phyloP scores from a whole-genome alignment of 2,329 filamentous ascomycete genomes.

The Hortaea werneckii region DNA sequence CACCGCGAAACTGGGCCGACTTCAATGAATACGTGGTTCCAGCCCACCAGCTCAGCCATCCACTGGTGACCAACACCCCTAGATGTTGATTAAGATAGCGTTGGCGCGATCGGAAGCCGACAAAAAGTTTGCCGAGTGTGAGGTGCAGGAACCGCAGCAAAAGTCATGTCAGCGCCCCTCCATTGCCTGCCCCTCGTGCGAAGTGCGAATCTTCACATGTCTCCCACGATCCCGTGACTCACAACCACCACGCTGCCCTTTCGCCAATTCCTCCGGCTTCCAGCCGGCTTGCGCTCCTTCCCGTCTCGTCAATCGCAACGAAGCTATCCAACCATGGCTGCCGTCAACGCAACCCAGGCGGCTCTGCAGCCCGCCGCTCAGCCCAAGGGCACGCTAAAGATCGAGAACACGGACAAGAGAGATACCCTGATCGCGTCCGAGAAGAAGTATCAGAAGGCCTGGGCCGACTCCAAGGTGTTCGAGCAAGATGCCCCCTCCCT shows the following conservation, averaged over 20 bases:
- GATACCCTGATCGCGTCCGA: constrained; percentile 73
- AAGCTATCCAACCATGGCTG: constrained; percentile 31
- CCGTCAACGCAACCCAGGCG: constrained; percentile 41
- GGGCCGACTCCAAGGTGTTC: constrained; percentile 70
- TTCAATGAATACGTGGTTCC: no score
- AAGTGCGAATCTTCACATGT: not conserved
- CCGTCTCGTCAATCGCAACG: constrained; percentile 3
- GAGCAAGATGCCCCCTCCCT: constrained; percentile 74
- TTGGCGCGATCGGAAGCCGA: no score
- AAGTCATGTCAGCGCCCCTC: no score
- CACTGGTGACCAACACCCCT: no score
- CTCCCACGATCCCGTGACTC: not conserved
- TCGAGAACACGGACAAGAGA: constrained; percentile 75
- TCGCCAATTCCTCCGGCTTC: constrained; percentile 15
- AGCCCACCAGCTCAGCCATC: no score
- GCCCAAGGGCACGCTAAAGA: constrained; percentile 53
- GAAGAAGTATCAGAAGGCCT: constrained; percentile 85
- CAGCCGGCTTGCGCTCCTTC: constrained; percentile 22
- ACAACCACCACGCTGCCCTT: constrained; percentile 20
- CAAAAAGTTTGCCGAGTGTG: no score
- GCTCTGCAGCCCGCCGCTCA: constrained; percentile 45
- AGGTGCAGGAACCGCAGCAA: no score
- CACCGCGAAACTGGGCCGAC: no score
- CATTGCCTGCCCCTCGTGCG: no score
- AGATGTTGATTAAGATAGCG: no score